A percentile compares a stretch with the other conserved stretches of the same genome.
These are phyloP conservation scores for Tetrapyrgos nigripes DNA, from an alignment of 1,284 basidiomycete genomes.

Conservation along the genomic window DNA sequence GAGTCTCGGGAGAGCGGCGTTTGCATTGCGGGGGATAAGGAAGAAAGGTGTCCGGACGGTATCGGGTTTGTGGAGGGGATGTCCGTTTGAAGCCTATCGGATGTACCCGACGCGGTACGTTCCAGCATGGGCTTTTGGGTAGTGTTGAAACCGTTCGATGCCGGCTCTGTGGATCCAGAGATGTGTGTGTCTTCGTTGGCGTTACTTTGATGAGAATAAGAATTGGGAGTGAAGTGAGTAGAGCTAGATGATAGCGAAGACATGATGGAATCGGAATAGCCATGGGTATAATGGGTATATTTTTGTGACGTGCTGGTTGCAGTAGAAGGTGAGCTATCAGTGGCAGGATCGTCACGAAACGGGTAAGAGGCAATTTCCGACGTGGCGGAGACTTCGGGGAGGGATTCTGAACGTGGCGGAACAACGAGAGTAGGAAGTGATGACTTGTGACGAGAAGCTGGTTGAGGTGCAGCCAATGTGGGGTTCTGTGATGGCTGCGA, in stretches of 20 bases:
- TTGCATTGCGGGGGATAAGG: conserved; percentile 8
- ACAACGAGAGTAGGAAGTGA: conserved; percentile 48
- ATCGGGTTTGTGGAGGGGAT: conserved; percentile 9
- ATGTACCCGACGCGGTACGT: too few relatives aligned
- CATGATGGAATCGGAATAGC: conserved; percentile 19
- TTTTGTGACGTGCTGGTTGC: background rate
- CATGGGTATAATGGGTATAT: conserved; percentile 19
- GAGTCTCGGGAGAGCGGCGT: conserved; percentile 56
- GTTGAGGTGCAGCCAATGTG: conserved; percentile 17
- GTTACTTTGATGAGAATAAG: conserved; percentile 34
- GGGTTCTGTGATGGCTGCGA: conserved; percentile 34
- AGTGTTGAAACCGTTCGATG: conserved; percentile 15
- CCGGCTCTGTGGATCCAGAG: conserved; percentile 20
- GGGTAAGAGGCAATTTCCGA: conserved; percentile 28
- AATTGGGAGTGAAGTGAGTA: conserved; percentile 16
- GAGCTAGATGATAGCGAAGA: conserved; percentile 21
- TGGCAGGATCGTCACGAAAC: conserved; percentile 12
- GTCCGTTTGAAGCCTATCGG: too few relatives aligned
- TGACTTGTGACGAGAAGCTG: conserved; percentile 34
- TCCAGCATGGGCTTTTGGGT: conserved; percentile 8
- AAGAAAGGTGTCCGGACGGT: conserved; percentile 14
- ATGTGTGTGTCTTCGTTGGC: conserved; percentile 37
- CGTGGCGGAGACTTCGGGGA: conserved; percentile 37
- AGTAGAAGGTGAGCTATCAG: background rate
- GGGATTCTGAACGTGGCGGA: conserved; percentile 48